Evolutionary conservation across 2,329 filamentous ascomycete genomes (phyloP), one percentile per base, ranked within the genome.

Genomic region (Botrytis pseudocinerea): DNA sequence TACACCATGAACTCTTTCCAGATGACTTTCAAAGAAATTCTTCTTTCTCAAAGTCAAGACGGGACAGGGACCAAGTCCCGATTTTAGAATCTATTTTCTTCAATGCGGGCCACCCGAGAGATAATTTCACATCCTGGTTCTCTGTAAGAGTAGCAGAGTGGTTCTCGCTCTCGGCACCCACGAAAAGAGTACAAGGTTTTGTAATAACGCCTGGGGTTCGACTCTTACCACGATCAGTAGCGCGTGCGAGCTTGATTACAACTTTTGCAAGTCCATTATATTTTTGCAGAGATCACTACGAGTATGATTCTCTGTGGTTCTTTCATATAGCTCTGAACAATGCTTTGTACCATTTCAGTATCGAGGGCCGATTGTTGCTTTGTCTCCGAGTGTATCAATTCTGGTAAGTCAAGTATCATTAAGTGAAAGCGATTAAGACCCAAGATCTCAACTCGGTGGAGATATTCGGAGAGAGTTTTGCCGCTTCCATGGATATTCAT

Each of bases 321-420:
- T 81, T 86, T 86, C 86, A 88, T 87, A 79, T 88, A 88, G 0
- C 79, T 78, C 1, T 83, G 76, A 0, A 89, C 85, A 9, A 90
- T 80, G 85, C 22, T 82, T 46, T 46, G 44, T 46, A 46, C 7
- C 20, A 16, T 7, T 46, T 46, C 18, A 22, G 9, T 22, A 22
- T 20, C 2, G 7, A 20, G 20, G 18, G 44, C 20, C 14, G 18
- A 46, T 22, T 22, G 44, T 46, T 46, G 20, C 7, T 22, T 46
- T 46, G 18, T 46, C 44, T 22, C 7, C 7, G 18, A 22, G 44
- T 46, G 7, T 22, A 22, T 22, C 18, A 46, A 22, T 46, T 8
- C 44, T 46, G 44, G 7, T 22, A 46, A 46, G 20, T 46, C 44
- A 16, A 46, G 18, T 46, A 22, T 18, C 9, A 7, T 22, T 20